Evolutionary conservation across 768 basidiomycete species (phyloP).

Genomic region (Lepiota venenata): DNA sequence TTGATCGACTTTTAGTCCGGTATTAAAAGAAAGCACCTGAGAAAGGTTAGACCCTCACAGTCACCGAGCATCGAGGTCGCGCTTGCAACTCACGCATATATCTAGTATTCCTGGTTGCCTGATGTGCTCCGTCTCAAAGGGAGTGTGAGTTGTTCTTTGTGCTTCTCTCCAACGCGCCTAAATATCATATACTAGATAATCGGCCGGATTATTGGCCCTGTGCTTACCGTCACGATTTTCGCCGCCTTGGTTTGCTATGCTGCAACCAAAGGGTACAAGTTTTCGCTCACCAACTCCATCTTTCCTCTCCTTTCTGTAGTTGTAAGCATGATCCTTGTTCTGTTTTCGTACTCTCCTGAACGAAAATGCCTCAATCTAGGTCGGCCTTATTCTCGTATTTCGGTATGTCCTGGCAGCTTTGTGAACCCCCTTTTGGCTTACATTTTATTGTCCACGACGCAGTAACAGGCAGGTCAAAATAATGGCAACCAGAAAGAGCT

Average conservation of each 20-base stretch:
- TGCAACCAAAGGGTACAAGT: constrained; percentile 49
- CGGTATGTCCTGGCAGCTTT: constrained; percentile 42
- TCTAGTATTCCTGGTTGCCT: constrained; percentile 84
- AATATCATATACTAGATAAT: constrained; percentile 49
- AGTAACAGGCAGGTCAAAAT: constrained; percentile 59
- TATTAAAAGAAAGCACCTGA: constrained; percentile 49
- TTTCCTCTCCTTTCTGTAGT: constrained; percentile 89
- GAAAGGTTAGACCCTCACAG: constrained; percentile 38
- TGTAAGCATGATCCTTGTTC: constrained; percentile 40
- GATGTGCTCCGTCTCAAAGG: constrained; percentile 84
- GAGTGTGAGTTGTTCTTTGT: constrained; percentile 50
- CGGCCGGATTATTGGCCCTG: constrained; percentile 70
- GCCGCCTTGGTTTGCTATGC: constrained; percentile 59
- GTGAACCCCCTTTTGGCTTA: not conserved
- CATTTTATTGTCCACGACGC: not conserved
- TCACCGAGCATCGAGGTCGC: not conserved
- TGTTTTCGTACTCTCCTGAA: constrained; percentile 1
- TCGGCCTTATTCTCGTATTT: constrained; percentile 87
- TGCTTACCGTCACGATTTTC: constrained; percentile 80
- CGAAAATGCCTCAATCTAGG: constrained; percentile 36
- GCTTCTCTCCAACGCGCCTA: not conserved
- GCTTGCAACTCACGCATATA: not conserved
- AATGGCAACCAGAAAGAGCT: not conserved
- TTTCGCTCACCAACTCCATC: constrained; percentile 78
- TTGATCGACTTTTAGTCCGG: constrained; percentile 28